phyloP scores from a whole-genome alignment of 1,139 yeast species.

The Pichia sp. region DNA sequence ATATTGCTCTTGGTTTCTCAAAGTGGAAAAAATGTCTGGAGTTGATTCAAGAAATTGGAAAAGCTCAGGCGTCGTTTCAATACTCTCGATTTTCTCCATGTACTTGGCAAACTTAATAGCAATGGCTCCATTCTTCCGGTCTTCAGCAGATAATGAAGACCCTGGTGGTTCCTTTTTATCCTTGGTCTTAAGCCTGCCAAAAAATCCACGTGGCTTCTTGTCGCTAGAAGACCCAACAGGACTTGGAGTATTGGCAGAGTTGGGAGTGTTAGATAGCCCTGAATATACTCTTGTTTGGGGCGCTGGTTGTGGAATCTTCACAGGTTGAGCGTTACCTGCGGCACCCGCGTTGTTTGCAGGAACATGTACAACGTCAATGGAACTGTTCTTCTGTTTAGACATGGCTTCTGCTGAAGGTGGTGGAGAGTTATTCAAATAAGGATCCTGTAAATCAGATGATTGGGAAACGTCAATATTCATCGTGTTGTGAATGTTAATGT shows the following conservation, averaged over 20 bases:
- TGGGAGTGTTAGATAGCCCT: too few relatives aligned
- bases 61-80: conserved; percentile 1
- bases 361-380: conserved; percentile 1
- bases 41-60: conserved; percentile 5
- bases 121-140: neutral
- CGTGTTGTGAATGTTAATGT: neutral
- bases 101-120: conserved; percentile 1
- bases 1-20: conserved; percentile 19
- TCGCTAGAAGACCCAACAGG: neutral
- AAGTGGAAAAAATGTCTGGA: conserved; percentile 1
- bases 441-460: too few relatives aligned
- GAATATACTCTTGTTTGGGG: conserved; percentile 2
- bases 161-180: conserved; percentile 1
- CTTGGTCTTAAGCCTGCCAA: conserved; percentile 10
- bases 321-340: too few relatives aligned
- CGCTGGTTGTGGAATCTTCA: conserved; percentile 5
- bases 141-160: neutral
- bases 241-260: too few relatives aligned
- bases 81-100: conserved; percentile 2
- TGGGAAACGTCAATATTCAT: neutral
- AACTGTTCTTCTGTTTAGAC: conserved; percentile 1
- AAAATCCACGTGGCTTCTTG: conserved; percentile 5
- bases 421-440: too few relatives aligned
- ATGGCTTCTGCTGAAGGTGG: neutral
- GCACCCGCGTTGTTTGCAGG: neutral